Evolutionary conservation across 257 asterid species (phyloP).

Genomic region (Petunia axillaris): DNA sequence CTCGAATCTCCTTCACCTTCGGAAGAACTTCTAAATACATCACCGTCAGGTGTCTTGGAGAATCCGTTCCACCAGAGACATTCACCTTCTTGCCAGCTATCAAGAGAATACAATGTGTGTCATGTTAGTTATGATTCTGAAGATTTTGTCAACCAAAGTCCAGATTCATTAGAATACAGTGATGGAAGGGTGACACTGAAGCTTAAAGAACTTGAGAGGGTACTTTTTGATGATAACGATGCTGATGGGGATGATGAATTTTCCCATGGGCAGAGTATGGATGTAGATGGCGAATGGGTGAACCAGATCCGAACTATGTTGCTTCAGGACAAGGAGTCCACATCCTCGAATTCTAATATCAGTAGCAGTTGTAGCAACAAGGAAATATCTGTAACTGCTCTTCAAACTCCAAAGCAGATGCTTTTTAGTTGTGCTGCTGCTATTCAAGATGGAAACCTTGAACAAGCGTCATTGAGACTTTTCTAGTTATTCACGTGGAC

Average conservation of each 20-base stretch:
- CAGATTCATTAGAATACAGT: conserved; percentile 49
- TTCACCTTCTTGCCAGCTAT: conserved; percentile 39
- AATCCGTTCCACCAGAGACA: conserved; percentile 41
- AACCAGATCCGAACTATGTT: conserved; percentile 32
- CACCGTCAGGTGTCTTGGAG: conserved; percentile 37
- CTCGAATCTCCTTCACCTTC: conserved; percentile 75
- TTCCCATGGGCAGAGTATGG: conserved; percentile 45
- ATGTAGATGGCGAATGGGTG: conserved; percentile 51
- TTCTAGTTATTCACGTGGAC: no score
- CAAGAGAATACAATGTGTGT: conserved; percentile 34
- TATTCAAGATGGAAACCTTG: conserved; percentile 56
- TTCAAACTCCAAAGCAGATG: conserved; percentile 56
- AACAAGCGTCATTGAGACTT: conserved; percentile 43
- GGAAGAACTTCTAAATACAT: conserved; percentile 43
- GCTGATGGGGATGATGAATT: conserved; percentile 28
- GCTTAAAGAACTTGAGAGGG: conserved; percentile 87
- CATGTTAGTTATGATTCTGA: conserved; percentile 43
- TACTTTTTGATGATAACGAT: conserved; percentile 62
- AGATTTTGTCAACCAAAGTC: conserved; percentile 42
- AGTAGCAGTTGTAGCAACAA: conserved; percentile 52
- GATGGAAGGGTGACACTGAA: conserved; percentile 65
- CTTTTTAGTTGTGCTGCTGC: conserved; percentile 79
- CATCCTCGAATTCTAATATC: conserved; percentile 58
- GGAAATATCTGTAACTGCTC: conserved; percentile 42
- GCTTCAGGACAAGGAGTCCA: conserved; percentile 64